Base-by-base conservation (phyloP, 352 stramenopile species). In the Phytophthora pseudosyringae region DNA sequence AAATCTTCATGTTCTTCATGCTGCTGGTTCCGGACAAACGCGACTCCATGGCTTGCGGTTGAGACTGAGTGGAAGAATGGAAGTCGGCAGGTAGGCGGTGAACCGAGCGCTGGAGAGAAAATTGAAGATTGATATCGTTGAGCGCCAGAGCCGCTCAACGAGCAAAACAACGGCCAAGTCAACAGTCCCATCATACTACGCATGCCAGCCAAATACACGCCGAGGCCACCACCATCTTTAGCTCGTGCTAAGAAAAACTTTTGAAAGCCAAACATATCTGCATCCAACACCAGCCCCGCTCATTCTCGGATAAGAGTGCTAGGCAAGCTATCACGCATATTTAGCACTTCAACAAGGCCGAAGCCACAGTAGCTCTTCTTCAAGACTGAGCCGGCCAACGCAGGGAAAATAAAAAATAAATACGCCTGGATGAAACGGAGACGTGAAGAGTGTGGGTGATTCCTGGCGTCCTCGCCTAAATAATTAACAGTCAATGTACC, bases 1-100 rank as follows among this genome's bases (percentile, higher is more conserved):
- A 87, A 69, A 91, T 86, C 73, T 90, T 91, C 79, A 91, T 89
- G 76, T 74, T 83, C 73, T 91, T 91, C 73, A 90, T 89, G 71
- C 76, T 88, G 64, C 69, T 75, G 5, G 64, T 75, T 48, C 67
- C 69, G 35, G 79, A 88, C 64, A 89, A 64, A 54, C 83, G 81
- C 44, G 77, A 85, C 48, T 90, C 81, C 83, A 92, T 90, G 3
- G 35, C 25, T 70, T n/a, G 4, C 28, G 43, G 47, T 25, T 33
- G 9, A 25, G 28, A 9, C 39, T 59, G 41, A 25, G 39, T 29
- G 28, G 13, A 54, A 38, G 15, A 51, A 21, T 46, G 36, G 31
- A 60, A 38, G 43, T 52, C 26, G 40, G 7, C 5, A 55, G 54
- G 15, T 44, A 21, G 16, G 11, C 15, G 36, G 58, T 58, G 57